Base-by-base conservation (phyloP, 2,329 filamentous ascomycete genomes). In the Scorias spongiosa region DNA sequence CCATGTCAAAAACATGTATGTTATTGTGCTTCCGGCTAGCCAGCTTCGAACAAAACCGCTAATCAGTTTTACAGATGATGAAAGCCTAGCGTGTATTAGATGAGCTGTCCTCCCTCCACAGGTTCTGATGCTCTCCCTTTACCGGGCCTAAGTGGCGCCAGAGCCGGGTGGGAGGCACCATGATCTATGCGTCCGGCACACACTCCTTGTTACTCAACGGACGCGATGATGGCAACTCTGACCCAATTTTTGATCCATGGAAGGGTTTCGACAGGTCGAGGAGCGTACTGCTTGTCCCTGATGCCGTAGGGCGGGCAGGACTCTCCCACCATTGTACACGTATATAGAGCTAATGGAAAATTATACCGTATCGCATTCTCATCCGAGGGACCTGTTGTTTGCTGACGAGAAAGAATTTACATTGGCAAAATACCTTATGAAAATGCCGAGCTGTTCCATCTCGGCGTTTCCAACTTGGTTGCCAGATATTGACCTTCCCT, bases 171-270 rank as follows among this genome's bases (percentile, higher is more conserved):
- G 69, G 67, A 67, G 77, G 76, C 68, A 82, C 77, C 72, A 76
- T 98, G 91, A 96, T 80, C 87, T 87, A 75, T 81, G 91, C 87
- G 91, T 95, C 84, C 87, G 89, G 85, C 91, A 95, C 89, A 94
- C 74, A 68, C 75, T 80, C 82, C 89, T 95, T 96, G 87, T 95
- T 93, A 85, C 76, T 69, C 69, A 75, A 85, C 88, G 89, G 80
- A 94, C 89, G 91, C 88, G 78, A 85, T 81, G 75, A 83, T 80
- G 83, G 86, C 81, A 93, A 84, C 85, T 95, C 89, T 96, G 89
- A 96, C 63, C 20, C 28, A 14, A 42, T 26, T 37, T 40, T 43
- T 32, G 26, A 17, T 29, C 14, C n/a, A 20, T 28, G 38, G 20
- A 40, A 14, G 38, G 38, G 38, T 40, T 18, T 40, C 20, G 5